Evolutionary conservation across 495 filamentous ascomycete species (phyloP), one percentile per base, ranked within the genome.

Genomic region (Penicillium bovifimosum): DNA sequence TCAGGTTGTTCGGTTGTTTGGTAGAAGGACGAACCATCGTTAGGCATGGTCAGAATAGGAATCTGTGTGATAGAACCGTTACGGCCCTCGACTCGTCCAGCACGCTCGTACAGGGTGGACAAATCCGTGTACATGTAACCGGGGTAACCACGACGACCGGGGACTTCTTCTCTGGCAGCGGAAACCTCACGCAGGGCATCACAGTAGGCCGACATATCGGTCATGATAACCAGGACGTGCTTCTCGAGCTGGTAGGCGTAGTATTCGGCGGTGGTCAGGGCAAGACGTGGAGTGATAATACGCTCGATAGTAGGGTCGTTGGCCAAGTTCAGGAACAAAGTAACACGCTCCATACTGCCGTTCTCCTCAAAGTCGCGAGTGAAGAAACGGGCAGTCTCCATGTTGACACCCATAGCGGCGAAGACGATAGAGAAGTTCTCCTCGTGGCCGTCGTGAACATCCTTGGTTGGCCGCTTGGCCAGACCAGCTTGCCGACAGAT

Each of bases 111-210:
- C 62, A 99, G 93, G 61, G 95, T 99, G 42, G 95, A 96, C 82
- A 99, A 87, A 85, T 99, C 95, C 50, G 95, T 99, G 79, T 99
- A 99, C 95, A 99, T 99, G 80, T 99, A 99, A 90, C 95, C 95
- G 44, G 95, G 95, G 77, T 95, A 99, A 78, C 95, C 95, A 81
- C 95, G 91, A 72, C 95, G 92, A 79, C 95, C 95, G 52, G 95
- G 95, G 38, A 99, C 95, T 87, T 99, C 95, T 81, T 99, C 95
- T 73, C 95, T 82, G 35, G 95, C 95, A 40, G 95, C 91, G 13
- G 95, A 99, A 36, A 96, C 91, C 71, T 96, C 95, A 74, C 95
- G 95, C 55, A 99, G 84, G 56, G 95, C 95, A 71, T 99, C 95
- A 69, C 95, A 99, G 80, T 97, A 99, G 14, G 95, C 88, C 9